Percentiles rank a stretch among this genome's conserved stretches.
These are phyloP conservation scores for Cordyceps javanica DNA, from an alignment of 2,329 filamentous ascomycete species.

Conservation along the genomic window DNA sequence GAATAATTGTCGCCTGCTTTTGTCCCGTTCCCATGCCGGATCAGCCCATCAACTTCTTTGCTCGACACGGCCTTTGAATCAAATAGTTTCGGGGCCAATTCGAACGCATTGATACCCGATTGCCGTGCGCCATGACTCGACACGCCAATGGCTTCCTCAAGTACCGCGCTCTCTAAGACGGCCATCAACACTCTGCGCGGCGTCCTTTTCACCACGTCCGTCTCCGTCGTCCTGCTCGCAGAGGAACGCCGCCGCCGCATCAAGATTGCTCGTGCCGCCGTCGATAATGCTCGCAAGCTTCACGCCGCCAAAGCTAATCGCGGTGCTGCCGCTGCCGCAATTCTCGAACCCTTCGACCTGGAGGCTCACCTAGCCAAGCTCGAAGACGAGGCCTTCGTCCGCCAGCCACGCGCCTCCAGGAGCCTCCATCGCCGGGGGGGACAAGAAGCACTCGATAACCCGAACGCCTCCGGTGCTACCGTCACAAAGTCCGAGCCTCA, in stretches of 20 bases:
- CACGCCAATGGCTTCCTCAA: slow-evolving; percentile 37
- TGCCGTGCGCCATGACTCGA: slow-evolving; percentile 14
- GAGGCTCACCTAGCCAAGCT: slow-evolving; percentile 17
- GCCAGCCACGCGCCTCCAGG: slow-evolving; percentile 15
- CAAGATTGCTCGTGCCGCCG: slow-evolving; percentile 41
- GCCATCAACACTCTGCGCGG: slow-evolving; percentile 50
- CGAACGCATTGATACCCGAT: not conserved
- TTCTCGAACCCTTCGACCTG: slow-evolving; percentile 19
- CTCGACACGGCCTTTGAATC: not conserved
- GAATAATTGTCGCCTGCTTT: slow-evolving; percentile 7
- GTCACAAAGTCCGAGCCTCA: not conserved
- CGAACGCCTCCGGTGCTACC: not conserved
- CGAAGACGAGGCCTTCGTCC: slow-evolving; percentile 21
- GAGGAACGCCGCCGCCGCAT: slow-evolving; percentile 53
- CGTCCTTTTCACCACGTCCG: slow-evolving; percentile 51
- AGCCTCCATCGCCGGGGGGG: slow-evolving; percentile 25
- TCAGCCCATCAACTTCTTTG: slow-evolving; percentile 6
- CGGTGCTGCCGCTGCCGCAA: slow-evolving; percentile 22
- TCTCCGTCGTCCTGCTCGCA: slow-evolving; percentile 47
- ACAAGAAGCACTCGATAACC: slow-evolving; percentile 4
- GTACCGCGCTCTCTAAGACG: slow-evolving; percentile 48
- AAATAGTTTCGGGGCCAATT: not conserved
- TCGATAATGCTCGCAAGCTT: slow-evolving; percentile 47
- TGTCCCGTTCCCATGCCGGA: not conserved
- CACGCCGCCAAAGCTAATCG: slow-evolving; percentile 32